Conservation (phyloP, 1,284 basidiomycete genomes). For the Vanrija sp. region DNA sequence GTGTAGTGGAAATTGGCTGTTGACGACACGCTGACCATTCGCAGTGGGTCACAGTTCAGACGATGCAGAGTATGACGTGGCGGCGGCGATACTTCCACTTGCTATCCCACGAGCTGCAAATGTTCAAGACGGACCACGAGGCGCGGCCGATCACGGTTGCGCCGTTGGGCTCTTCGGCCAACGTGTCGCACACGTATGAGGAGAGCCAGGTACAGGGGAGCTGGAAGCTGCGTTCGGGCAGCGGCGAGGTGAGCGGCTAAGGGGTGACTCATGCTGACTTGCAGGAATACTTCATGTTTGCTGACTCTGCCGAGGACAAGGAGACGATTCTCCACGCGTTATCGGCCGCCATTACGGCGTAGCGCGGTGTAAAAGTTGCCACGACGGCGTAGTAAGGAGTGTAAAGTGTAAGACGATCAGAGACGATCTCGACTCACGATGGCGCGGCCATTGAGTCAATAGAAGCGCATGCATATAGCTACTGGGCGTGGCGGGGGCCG, state of each 20-base stretch:
- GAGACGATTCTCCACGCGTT: constrained; percentile 35
- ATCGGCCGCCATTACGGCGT: constrained; percentile 3
- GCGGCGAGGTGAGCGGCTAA: constrained; percentile 25
- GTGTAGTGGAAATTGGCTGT: constrained; percentile 6
- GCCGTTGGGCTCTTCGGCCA: background rate
- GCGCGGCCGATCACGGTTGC: constrained; percentile 1
- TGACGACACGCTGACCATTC: background rate
- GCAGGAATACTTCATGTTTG: constrained; percentile 42
- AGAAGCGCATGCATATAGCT: too few relatives aligned
- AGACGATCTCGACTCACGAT: background rate
- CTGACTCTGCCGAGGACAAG: constrained; percentile 39
- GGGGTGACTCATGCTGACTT: background rate
- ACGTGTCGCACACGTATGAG: constrained; percentile 28
- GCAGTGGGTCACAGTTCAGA: constrained; percentile 45
- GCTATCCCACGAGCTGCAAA: constrained; percentile 22
- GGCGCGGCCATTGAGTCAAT: background rate
- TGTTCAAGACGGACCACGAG: constrained; percentile 29
- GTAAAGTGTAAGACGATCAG: too few relatives aligned
- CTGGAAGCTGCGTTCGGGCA: constrained; percentile 32
- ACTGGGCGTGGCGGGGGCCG: too few relatives aligned
- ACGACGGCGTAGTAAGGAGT: too few relatives aligned
- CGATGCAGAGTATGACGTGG: constrained; percentile 35
- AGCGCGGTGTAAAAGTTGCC: background rate
- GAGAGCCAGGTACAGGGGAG: constrained; percentile 43
- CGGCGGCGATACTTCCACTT: constrained; percentile 42